phyloP scores from a whole-genome alignment of 257 asterid genomes.

The Przewalskia tangutica region DNA sequence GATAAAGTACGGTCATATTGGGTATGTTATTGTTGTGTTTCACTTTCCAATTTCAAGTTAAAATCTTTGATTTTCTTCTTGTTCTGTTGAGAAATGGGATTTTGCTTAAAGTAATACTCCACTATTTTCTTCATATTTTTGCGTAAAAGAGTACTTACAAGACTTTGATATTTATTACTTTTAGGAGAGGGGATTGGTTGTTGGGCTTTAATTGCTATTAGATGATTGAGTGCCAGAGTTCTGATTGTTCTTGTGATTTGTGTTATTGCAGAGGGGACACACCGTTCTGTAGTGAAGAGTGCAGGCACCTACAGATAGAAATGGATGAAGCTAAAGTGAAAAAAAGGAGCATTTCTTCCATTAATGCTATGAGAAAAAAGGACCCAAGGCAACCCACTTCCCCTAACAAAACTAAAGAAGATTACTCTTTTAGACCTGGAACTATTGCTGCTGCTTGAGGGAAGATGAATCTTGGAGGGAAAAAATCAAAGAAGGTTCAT shows the following conservation, averaged over 20 bases:
- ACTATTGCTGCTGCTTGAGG: slow-evolving; percentile 25
- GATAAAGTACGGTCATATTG: too few species aligned
- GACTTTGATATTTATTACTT: too few species aligned
- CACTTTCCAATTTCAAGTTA: neutral
- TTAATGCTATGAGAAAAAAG: slow-evolving; percentile 10
- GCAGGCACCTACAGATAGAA: slow-evolving; percentile 55
- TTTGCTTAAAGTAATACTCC: neutral
- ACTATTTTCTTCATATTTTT: neutral
- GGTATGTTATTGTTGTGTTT: neutral
- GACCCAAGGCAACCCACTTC: slow-evolving; percentile 9
- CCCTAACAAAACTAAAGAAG: too few species aligned
- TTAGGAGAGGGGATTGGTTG: neutral
- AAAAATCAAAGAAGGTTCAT: neutral
- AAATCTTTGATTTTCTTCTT: neutral
- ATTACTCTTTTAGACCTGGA: too few species aligned
- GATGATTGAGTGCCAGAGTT: neutral
- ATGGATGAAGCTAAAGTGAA: slow-evolving; percentile 40
- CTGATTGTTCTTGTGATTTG: neutral
- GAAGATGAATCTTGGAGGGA: neutral
- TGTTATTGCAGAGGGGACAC: slow-evolving; percentile 17
- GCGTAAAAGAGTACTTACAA: neutral
- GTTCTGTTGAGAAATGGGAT: too few species aligned
- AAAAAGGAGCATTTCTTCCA: slow-evolving; percentile 23
- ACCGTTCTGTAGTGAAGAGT: slow-evolving; percentile 63
- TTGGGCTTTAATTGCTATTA: neutral